Evolutionary conservation across 306 rosid species (phyloP), one percentile per base, ranked within the genome.

Genomic region (Medicago lupulina): DNA sequence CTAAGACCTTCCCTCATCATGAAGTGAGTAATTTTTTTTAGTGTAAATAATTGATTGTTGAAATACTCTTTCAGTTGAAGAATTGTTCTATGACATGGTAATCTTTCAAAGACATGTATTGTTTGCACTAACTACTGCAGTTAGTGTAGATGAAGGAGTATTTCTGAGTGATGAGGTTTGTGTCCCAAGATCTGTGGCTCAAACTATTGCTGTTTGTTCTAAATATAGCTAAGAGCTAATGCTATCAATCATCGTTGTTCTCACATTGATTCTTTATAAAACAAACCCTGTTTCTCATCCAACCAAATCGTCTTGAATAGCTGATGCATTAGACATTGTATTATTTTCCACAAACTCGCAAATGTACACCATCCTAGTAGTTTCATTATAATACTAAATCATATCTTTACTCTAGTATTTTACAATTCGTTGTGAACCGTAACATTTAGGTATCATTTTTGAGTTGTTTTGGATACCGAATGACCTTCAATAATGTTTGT

Each of bases 1-100:
- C 93, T 4, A 73, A 81, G 82, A 82, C 96, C 68, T 95, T 95
- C 69, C 96, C 99, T 58, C 36, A 80, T 67, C 66, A 85, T 67
- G 76, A 95, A 80, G 99, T 95, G 85, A 90, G 94, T 76, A 77
- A 74, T 23, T 57, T 57, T 58, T 21, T 57, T 11, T n/a, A 3
- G 3, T 21, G 15, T 57, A 21, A 21, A 57, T 25, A 72, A 69
- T 43, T 61, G 38, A 49, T 49, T 25, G 65, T 69, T 72, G 63
- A 38, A 49, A 64, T 60, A 60, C 23, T 57, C 6, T 41, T 64
- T 79, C 71, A 43, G 61, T 76, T 66, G 78, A 76, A 76, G 2
- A 75, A 70, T 63, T 68, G 34, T 70, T 69, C 19, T 15, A 70
- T 46, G 13, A 67, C 47, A 36, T 41, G 19, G 40, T 19, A 57